Base-by-base conservation (phyloP, 257 asterid genomes). In the Gentiana straminea region DNA sequence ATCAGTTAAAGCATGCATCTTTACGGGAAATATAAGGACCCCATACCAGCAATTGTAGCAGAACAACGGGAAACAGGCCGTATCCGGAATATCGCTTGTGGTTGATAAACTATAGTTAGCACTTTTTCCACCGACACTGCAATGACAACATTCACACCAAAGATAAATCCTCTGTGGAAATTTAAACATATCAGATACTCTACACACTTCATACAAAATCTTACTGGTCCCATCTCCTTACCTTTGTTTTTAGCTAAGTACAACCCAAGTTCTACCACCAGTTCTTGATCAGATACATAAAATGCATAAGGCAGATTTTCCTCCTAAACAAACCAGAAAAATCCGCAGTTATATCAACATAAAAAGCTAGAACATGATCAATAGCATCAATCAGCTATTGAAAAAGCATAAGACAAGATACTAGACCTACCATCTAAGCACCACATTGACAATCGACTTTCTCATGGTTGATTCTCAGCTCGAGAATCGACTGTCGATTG, bases 11-110 rank as follows among this genome's bases (percentile, higher is more conserved):
- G 5, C 5, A 13, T 32, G 41, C 8, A 51, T 38, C 67, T 73
- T 4, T 57, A 41, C 55, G 52, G 36, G 33, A 58, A 56, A 47
- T 37, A 7, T 44, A 33, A 33, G 56, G 55, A 13, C 5, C 36
- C 13, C 60, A 58, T 77, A 87, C 98, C 95, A 54, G 95, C 81
- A 72, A 91, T 91, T 58, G 98, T 84, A 52, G 98, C 81, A 67
- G 97, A 91, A 77, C 98, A 91, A 54, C 97, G 92, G 53, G 94
- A 83, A 49, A 87, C 94, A 11, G 98, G 95, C 24, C 97, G 93
- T 59, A 91, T 91, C 57, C 97, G 78, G 67, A 91, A 91, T 62
- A 91, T 93, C 56, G 97, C 94, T 73, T 87, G 98, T 33, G 98
- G 94, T 78, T 91, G 98, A 77, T 84, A 91, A 38, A 91, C 84